Conservation (phyloP, 139 green algal species). For the Chara braunii region DNA sequence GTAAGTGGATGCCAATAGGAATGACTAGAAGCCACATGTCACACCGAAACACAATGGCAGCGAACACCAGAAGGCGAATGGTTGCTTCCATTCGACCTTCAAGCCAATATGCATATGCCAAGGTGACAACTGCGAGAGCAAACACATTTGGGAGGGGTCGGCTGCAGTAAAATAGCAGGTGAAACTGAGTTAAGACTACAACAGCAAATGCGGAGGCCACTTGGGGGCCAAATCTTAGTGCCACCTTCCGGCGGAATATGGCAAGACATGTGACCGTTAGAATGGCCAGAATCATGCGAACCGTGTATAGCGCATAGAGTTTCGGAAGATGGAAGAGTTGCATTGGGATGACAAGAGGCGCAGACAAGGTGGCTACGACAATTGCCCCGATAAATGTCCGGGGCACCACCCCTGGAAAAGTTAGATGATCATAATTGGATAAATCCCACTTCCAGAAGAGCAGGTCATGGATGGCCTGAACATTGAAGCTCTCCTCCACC, state of each 20-base stretch:
- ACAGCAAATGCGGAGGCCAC: conserved; percentile 11
- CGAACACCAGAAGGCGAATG: conserved; percentile 13
- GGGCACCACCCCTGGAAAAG: conserved; percentile 77
- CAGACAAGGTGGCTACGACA: neutral
- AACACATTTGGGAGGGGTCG: conserved; percentile 72
- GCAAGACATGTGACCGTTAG: too few relatives aligned
- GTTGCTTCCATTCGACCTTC: neutral
- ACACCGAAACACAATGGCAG: conserved; percentile 60
- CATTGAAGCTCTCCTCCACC: conserved; percentile 80
- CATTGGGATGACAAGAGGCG: neutral
- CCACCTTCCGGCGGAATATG: too few relatives aligned
- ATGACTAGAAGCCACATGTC: conserved; percentile 62
- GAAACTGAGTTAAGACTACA: conserved; percentile 56
- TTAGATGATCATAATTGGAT: conserved; percentile 65
- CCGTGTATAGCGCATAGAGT: conserved; percentile 7
- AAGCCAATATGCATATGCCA: conserved; percentile 40
- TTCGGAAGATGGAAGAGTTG: conserved; percentile 3
- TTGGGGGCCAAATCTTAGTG: neutral
- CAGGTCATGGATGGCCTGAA: conserved; percentile 60
- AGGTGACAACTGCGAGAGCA: conserved; percentile 49
- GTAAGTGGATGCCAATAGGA: conserved; percentile 55
- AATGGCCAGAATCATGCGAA: too few relatives aligned
- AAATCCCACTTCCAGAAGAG: conserved; percentile 47
- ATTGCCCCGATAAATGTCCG: conserved; percentile 58
- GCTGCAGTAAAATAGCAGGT: conserved; percentile 71